Conservation (phyloP, 1,284 basidiomycete genomes). For the Boletus semigastroideus region DNA sequence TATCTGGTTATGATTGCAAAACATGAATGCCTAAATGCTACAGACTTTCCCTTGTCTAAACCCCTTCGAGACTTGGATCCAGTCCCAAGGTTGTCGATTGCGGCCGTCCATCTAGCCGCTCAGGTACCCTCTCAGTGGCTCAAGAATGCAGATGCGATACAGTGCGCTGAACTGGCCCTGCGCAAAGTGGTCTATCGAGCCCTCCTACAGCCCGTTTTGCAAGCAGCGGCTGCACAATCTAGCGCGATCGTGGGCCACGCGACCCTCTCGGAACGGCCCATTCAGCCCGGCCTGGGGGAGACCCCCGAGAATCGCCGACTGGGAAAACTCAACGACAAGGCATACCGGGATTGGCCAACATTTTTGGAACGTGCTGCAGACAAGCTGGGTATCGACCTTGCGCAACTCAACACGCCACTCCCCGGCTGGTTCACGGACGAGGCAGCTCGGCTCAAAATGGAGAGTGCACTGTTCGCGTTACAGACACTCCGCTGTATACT, state of each 20-base stretch:
- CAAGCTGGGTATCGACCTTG: slow-evolving; percentile 37
- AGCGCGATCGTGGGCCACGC: slow-evolving; percentile 1
- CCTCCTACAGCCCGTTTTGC: slow-evolving; percentile 39
- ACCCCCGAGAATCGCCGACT: slow-evolving; percentile 42
- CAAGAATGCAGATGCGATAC: slow-evolving; percentile 23
- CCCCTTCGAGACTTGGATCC: slow-evolving; percentile 24
- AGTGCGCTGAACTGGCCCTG: slow-evolving; percentile 44
- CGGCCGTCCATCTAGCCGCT: slow-evolving; percentile 60
- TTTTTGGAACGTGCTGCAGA: slow-evolving; percentile 41
- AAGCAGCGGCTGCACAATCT: slow-evolving; percentile 1
- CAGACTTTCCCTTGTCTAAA: slow-evolving; percentile 44
- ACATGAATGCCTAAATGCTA: slow-evolving; percentile 9
- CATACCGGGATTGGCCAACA: slow-evolving; percentile 46
- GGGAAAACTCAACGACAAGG: slow-evolving; percentile 45
- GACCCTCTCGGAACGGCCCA: slow-evolving; percentile 3
- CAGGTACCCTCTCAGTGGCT: slow-evolving; percentile 45
- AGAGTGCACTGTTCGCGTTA: slow-evolving; percentile 41
- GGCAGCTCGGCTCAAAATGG: slow-evolving; percentile 26
- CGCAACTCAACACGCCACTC: slow-evolving; percentile 25
- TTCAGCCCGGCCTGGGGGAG: slow-evolving; percentile 33
- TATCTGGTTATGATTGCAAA: neutral
- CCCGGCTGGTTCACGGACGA: slow-evolving; percentile 30
- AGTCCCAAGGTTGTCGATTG: slow-evolving; percentile 20
- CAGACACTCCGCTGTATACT: slow-evolving; percentile 52
- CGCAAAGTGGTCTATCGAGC: slow-evolving; percentile 69